A percentile compares a stretch with the other conserved stretches of the same genome.
phyloP scores from a whole-genome alignment of 2,329 filamentous ascomycete species.

The Aspergillus viridinutans region DNA sequence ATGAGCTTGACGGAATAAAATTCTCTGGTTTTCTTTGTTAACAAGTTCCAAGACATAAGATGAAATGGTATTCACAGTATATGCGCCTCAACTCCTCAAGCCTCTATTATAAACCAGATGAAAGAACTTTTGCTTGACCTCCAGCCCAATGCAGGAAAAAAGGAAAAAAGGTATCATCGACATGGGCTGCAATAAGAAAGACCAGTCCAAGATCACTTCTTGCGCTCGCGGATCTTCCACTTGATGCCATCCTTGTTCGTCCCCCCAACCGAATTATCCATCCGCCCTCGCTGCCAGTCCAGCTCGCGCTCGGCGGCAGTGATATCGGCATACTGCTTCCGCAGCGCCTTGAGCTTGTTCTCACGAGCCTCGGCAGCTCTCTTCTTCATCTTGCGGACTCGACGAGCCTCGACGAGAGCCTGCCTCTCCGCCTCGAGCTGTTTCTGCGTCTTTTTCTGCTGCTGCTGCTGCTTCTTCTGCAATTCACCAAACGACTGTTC shows the following conservation, averaged over 20 bases:
- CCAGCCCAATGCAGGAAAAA: neutral
- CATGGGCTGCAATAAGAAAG: neutral
- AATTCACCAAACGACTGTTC: constrained; percentile 16
- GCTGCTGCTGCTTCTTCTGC: constrained; percentile 9
- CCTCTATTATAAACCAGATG: neutral
- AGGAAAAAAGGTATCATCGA: constrained; percentile 4
- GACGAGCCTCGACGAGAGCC: constrained; percentile 34
- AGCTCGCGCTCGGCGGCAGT: constrained; percentile 53
- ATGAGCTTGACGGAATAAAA: neutral
- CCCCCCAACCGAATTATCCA: constrained; percentile 58
- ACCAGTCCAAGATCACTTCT: constrained; percentile 29
- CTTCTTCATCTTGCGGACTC: constrained; percentile 45
- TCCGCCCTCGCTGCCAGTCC: constrained; percentile 57
- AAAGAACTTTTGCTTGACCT: neutral
- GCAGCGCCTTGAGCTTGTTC: constrained; percentile 50
- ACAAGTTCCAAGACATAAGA: neutral
- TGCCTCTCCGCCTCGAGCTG: constrained; percentile 41
- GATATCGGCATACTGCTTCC: constrained; percentile 53
- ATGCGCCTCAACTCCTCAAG: neutral
- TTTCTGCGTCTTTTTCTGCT: constrained; percentile 40
- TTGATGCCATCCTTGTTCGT: constrained; percentile 61
- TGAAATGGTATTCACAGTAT: neutral
- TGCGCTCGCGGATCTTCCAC: constrained; percentile 61
- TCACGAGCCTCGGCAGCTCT: constrained; percentile 46
- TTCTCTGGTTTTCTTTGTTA: neutral